Conservation (phyloP, 305 asterid species). For the Solanum chacoense region DNA sequence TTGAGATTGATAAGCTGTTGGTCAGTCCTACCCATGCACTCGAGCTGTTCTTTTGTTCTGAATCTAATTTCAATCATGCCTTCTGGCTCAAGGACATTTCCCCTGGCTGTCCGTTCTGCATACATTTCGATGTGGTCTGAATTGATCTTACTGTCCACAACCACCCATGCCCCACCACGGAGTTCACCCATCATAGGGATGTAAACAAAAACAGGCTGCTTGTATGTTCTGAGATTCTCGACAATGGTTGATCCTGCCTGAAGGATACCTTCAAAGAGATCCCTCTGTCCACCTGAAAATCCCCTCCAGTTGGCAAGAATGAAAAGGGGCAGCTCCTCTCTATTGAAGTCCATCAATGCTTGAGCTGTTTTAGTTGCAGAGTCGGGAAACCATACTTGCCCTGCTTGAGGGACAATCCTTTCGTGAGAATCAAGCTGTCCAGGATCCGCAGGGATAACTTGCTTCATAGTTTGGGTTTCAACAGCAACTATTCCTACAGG, state of each 20-base stretch:
- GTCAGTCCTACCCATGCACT: slow-evolving; percentile 94
- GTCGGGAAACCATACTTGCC: slow-evolving; percentile 99
- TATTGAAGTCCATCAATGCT: slow-evolving; percentile 85
- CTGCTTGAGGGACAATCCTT: slow-evolving; percentile 93
- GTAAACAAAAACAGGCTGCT: slow-evolving; percentile 85
- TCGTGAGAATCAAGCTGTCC: slow-evolving; percentile 97
- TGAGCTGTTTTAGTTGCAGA: slow-evolving; percentile 93
- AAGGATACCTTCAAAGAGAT: slow-evolving; percentile 91
- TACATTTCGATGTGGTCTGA: slow-evolving; percentile 93
- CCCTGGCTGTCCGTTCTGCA: slow-evolving; percentile 85
- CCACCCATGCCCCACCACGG: slow-evolving; percentile 99
- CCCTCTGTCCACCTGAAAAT: slow-evolving; percentile 97
- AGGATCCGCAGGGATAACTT: slow-evolving; percentile 95
- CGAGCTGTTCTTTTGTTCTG: slow-evolving; percentile 62
- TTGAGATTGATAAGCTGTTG: slow-evolving; percentile 51
- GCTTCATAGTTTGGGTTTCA: slow-evolving; percentile 98
- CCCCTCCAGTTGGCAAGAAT: slow-evolving; percentile 99
- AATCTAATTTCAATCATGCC: slow-evolving; percentile 93
- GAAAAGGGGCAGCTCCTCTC: slow-evolving; percentile 85
- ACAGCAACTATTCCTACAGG: slow-evolving; percentile 95
- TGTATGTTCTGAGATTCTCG: slow-evolving; percentile 80
- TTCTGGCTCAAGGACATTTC: slow-evolving; percentile 96
- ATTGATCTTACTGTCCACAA: slow-evolving; percentile 86
- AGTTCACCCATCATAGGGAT: slow-evolving; percentile 95
- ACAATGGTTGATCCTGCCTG: slow-evolving; percentile 97